These are phyloP conservation scores for Boletus vermiculosoides DNA, from an alignment of 768 basidiomycete species.

Conservation along the genomic window DNA sequence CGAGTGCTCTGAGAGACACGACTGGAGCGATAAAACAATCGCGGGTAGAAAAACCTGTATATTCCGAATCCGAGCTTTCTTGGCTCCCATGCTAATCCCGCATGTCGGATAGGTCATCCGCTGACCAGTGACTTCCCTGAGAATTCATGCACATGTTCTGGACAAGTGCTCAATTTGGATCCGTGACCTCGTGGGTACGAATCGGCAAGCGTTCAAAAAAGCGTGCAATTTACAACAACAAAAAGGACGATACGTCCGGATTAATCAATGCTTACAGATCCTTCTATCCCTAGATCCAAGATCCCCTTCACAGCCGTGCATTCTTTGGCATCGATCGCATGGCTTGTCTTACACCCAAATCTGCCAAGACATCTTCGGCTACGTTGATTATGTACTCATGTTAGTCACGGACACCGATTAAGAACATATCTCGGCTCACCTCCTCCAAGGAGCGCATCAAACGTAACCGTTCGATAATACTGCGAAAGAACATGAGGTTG, in stretches of 20 bases:
- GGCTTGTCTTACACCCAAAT: constrained; percentile 81
- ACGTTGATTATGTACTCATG: neutral
- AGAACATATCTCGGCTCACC: constrained; percentile 32
- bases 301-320: constrained; percentile 46
- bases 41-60: neutral
- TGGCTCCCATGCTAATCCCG: neutral
- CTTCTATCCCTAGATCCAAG: neutral
- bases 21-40: too few species aligned
- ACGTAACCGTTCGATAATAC: constrained; percentile 34
- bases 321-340: constrained; percentile 73
- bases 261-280: constrained; percentile 1
- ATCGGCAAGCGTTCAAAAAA: too few species aligned
- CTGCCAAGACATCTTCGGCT: constrained; percentile 75
- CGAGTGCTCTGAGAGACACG: neutral
- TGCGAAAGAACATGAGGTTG: constrained; percentile 18
- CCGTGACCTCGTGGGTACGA: neutral
- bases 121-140: neutral
- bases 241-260: neutral
- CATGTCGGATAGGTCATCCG: neutral
- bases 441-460: constrained; percentile 62
- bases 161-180: neutral
- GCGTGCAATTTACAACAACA: neutral
- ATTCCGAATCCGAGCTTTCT: neutral
- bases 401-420: neutral
- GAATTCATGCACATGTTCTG: neutral